These are phyloP conservation scores for Aspergillus fijiensis DNA, from an alignment of 2,329 filamentous ascomycete genomes.

Conservation along the genomic window DNA sequence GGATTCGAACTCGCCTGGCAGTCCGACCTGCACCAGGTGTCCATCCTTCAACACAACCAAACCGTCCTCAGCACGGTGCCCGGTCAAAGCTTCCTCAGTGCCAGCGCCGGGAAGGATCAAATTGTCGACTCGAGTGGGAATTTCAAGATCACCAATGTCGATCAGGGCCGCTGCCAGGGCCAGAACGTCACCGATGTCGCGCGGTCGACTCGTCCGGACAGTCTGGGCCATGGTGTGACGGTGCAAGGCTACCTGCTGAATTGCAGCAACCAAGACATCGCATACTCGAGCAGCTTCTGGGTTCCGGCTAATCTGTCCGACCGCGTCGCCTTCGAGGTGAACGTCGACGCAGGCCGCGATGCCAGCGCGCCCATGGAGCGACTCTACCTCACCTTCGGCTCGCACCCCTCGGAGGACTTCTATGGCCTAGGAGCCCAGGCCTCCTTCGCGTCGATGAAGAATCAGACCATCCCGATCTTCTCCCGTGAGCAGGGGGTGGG, in stretches of 20 bases:
- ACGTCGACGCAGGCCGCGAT: too few relatives aligned
- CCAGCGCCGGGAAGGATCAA: constrained; percentile 21
- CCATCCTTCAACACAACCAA: not conserved
- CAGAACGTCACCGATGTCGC: constrained; percentile 16
- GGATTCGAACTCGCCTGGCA: not conserved
- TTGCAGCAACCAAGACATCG: not conserved
- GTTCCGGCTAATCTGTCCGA: not conserved
- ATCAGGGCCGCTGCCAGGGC: constrained; percentile 20
- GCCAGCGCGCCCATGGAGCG: too few relatives aligned
- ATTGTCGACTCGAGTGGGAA: constrained; percentile 23
- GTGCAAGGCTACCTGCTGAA: not conserved
- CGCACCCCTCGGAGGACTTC: constrained; percentile 23
- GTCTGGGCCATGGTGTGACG: not conserved
- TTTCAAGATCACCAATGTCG: constrained; percentile 25
- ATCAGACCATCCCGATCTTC: constrained; percentile 26
- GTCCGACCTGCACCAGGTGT: not conserved
- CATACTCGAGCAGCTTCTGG: not conserved
- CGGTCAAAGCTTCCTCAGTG: constrained; percentile 18
- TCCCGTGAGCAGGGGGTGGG: constrained; percentile 27
- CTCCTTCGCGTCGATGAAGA: constrained; percentile 28
- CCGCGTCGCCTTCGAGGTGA: not conserved
- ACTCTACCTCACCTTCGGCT: constrained; percentile 15
- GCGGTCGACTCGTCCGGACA: constrained; percentile 6
- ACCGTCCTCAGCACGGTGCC: not conserved
- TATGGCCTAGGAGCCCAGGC: constrained; percentile 27